These are phyloP conservation scores for Pythium sp. DNA, from an alignment of 352 stramenopile genomes.

Conservation along the genomic window DNA sequence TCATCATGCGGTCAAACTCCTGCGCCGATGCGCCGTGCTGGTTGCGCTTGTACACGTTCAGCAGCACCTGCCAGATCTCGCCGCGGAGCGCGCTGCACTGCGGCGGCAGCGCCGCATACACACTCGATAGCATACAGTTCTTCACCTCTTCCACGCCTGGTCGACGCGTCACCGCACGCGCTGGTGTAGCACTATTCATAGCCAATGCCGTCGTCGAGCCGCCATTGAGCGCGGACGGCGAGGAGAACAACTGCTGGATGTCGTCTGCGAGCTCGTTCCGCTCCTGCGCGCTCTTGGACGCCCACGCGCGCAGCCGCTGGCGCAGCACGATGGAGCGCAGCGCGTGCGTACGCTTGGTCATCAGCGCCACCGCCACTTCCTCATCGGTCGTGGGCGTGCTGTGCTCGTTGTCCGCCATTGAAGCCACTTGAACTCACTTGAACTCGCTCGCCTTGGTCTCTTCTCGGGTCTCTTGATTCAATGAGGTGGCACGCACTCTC, in stretches of 20 bases:
- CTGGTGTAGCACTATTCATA: constrained; percentile 15
- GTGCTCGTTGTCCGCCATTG: constrained; percentile 6
- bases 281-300: constrained; percentile 57
- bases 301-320: constrained; percentile 51
- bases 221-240: constrained; percentile 24
- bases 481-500: background rate
- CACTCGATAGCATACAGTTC: constrained; percentile 48
- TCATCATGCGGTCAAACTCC: constrained; percentile 74
- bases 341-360: constrained; percentile 23
- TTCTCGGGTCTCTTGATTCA: background rate
- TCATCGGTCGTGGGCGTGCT: background rate
- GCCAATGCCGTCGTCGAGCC: background rate
- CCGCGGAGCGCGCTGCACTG: constrained; percentile 47
- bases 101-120: constrained; percentile 50
- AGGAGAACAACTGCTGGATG: constrained; percentile 63
- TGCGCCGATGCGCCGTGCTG: constrained; percentile 64
- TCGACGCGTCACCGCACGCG: constrained; percentile 59
- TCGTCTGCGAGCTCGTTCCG: constrained; percentile 44
- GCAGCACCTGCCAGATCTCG: constrained; percentile 80
- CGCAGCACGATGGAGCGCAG: constrained; percentile 47
- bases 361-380: background rate
- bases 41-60: constrained; percentile 80
- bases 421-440: background rate
- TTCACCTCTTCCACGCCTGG: constrained; percentile 72
- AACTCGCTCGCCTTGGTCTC: background rate